Conservation (phyloP, 2,329 filamentous ascomycete genomes). For the Chaetothyriales sp. region DNA sequence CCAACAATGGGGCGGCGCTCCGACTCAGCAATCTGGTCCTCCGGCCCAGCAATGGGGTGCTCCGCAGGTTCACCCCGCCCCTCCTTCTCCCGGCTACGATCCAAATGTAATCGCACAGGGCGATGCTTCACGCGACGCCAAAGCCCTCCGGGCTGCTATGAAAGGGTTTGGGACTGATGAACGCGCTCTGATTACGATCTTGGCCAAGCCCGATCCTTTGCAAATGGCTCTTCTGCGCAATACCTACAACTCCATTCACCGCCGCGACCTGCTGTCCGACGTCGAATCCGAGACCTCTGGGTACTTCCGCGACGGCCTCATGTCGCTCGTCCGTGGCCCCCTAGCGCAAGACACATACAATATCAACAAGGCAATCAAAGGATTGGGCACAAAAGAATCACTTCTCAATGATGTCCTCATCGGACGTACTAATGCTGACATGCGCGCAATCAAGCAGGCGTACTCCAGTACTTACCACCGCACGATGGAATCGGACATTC, state of each 20-base stretch:
- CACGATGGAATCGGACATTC: slow-evolving; percentile 56
- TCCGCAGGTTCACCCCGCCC: slow-evolving; percentile 18
- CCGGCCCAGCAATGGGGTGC: slow-evolving; percentile 11
- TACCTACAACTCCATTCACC: slow-evolving; percentile 49
- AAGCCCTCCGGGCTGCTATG: slow-evolving; percentile 66
- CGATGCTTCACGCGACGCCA: slow-evolving; percentile 53
- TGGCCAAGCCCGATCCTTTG: slow-evolving; percentile 60
- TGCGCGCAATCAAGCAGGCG: slow-evolving; percentile 67
- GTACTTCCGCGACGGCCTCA: slow-evolving; percentile 58
- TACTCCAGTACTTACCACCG: slow-evolving; percentile 55
- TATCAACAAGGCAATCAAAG: slow-evolving; percentile 57
- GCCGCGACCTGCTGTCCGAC: slow-evolving; percentile 57
- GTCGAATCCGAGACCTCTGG: slow-evolving; percentile 62
- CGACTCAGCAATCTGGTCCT: slow-evolving; percentile 1
- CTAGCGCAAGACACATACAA: slow-evolving; percentile 59
- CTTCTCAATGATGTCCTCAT: slow-evolving; percentile 78
- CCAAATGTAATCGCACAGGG: slow-evolving; percentile 45
- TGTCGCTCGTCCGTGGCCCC: slow-evolving; percentile 64
- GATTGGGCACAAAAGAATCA: slow-evolving; percentile 70
- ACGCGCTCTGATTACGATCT: slow-evolving; percentile 52
- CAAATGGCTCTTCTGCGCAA: slow-evolving; percentile 55
- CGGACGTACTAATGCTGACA: slow-evolving; percentile 68
- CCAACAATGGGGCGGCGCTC: too few relatives aligned
- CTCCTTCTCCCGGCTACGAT: slow-evolving; percentile 58
- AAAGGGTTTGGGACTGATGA: slow-evolving; percentile 90